Evolutionary conservation across 2,329 filamentous ascomycete species (phyloP).

Genomic region (Coniochaeta pulveracea): DNA sequence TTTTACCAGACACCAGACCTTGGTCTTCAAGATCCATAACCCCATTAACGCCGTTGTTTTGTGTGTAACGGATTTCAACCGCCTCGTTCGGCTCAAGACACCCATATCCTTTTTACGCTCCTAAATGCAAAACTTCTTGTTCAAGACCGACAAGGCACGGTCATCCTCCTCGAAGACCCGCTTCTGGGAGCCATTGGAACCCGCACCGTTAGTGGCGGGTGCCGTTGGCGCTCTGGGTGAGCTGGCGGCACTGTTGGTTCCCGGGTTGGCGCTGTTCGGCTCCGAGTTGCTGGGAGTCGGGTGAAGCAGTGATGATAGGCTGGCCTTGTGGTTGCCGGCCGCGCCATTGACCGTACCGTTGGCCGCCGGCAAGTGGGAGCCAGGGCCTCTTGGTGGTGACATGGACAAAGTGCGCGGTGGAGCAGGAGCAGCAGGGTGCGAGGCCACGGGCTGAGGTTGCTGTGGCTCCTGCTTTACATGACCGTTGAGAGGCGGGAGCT

Average conservation of each 20-base stretch:
- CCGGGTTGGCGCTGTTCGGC: constrained; percentile 31
- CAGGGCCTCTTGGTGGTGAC: constrained; percentile 34
- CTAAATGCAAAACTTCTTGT: constrained; percentile 18
- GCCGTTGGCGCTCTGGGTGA: constrained; percentile 29
- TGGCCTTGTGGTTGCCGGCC: constrained; percentile 26
- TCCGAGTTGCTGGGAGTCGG: constrained; percentile 34
- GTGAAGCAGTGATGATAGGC: constrained; percentile 38
- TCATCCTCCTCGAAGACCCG: constrained; percentile 13
- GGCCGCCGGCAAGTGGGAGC: constrained; percentile 22
- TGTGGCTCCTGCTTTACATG: constrained; percentile 1
- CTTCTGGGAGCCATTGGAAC: constrained; percentile 5
- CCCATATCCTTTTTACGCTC: no score
- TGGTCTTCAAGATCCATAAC: no score
- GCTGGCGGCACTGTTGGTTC: constrained; percentile 29
- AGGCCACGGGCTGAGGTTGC: constrained; percentile 9
- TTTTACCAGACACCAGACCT: no score
- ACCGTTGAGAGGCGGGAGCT: no score
- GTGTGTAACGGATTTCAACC: no score
- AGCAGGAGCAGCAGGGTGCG: constrained; percentile 24
- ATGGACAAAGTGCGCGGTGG: constrained; percentile 34
- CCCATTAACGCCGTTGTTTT: no score
- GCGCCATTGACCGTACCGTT: constrained; percentile 7
- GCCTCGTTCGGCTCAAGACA: no score
- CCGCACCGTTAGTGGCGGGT: constrained; percentile 11
- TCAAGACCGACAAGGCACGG: constrained; percentile 14